Conservation (phyloP, 108 stramenopile genomes). For the Conticribra guillardii region DNA sequence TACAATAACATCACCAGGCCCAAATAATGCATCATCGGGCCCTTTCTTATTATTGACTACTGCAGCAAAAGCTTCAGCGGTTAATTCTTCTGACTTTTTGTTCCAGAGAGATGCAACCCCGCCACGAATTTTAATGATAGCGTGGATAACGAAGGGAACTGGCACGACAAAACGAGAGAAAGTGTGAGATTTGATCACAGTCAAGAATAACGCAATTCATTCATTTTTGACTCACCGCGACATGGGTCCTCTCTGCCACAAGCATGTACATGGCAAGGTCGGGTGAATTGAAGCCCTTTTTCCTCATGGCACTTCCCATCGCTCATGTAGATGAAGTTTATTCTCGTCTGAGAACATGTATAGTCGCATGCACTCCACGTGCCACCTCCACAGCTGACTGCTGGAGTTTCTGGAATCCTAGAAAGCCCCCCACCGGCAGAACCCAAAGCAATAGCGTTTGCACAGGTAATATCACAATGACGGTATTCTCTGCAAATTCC, state of each 20-base stretch:
- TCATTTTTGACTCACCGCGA: constrained; percentile 71
- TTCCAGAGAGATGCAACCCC: constrained; percentile 42
- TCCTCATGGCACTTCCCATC: constrained; percentile 69
- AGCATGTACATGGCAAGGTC: constrained; percentile 71
- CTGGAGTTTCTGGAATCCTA: constrained; percentile 11
- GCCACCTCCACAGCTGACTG: constrained; percentile 28
- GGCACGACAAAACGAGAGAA: no score
- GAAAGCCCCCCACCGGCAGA: constrained; percentile 7
- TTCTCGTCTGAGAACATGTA: constrained; percentile 65
- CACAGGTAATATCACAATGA: constrained; percentile 68
- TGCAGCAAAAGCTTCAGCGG: constrained; percentile 34
- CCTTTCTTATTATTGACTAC: constrained; percentile 24
- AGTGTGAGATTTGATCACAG: no score
- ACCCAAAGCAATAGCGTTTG: constrained; percentile 36
- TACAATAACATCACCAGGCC: constrained; percentile 47
- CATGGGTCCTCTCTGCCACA: constrained; percentile 80
- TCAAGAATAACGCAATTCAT: no score
- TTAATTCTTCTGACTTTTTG: constrained; percentile 46
- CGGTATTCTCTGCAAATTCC: constrained; percentile 72
- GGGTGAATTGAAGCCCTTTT: constrained; percentile 44
- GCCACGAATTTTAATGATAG: constrained; percentile 66
- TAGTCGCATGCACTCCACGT: constrained; percentile 80
- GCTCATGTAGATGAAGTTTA: constrained; percentile 36
- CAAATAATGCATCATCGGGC: constrained; percentile 16
- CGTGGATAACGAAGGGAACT: constrained; percentile 3